These are phyloP conservation scores for Leucocoprinus leucothites DNA, from an alignment of 768 basidiomycete genomes.

Conservation along the genomic window DNA sequence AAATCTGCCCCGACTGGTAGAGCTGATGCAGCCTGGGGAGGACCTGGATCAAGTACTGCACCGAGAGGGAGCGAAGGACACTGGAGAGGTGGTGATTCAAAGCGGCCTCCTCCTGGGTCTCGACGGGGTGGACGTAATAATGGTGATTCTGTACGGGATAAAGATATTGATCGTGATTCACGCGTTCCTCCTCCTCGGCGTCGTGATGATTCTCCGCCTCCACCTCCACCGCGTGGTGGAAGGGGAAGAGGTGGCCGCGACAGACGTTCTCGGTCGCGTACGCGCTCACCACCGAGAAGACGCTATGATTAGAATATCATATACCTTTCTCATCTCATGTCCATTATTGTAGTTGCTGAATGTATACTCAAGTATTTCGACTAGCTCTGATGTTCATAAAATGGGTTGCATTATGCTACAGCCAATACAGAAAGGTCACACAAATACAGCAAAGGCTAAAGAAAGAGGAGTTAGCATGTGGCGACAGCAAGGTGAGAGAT, in stretches of 20 bases:
- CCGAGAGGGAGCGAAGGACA: constrained; percentile 54
- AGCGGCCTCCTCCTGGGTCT: constrained; percentile 39
- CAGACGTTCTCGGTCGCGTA: constrained; percentile 38
- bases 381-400: not conserved
- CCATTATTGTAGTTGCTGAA: not conserved
- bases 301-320: not conserved
- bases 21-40: constrained; percentile 22
- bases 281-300: constrained; percentile 23
- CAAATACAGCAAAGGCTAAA: constrained; percentile 2
- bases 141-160: constrained; percentile 28
- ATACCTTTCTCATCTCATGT: not conserved
- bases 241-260: constrained; percentile 34
- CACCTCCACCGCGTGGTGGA: constrained; percentile 31
- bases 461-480: constrained; percentile 13
- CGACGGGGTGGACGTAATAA: constrained; percentile 42
- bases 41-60: constrained; percentile 31
- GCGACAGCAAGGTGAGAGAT: not conserved
- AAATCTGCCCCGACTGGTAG: constrained; percentile 17
- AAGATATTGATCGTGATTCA: constrained; percentile 29
- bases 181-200: constrained; percentile 49
- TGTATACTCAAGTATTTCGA: not conserved
- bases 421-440: constrained; percentile 3
- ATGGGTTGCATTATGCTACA: constrained; percentile 9
- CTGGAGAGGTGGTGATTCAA: constrained; percentile 67
- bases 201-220: constrained; percentile 46